A percentile compares a stretch with the other conserved stretches of the same genome.
Conservation (phyloP, 306 rosid genomes). For the Vigna hirtella region DNA sequence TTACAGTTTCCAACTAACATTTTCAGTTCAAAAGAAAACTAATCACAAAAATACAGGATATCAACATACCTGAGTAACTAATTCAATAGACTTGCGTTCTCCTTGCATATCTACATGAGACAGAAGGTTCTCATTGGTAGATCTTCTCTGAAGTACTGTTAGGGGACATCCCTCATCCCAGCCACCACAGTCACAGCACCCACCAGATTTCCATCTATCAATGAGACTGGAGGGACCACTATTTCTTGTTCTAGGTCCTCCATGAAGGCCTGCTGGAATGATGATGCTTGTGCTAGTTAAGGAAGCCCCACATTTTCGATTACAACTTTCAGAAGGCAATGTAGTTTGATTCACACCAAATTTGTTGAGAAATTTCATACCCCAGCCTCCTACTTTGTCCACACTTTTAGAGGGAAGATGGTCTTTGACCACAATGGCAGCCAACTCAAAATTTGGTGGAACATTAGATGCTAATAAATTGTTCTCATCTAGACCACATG, state of each 20-base stretch:
- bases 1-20: background rate
- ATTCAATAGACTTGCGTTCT: background rate
- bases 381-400: conserved; percentile 23
- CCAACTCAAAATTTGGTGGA: conserved; percentile 23
- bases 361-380: conserved; percentile 18
- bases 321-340: conserved; percentile 3
- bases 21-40: background rate
- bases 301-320: background rate
- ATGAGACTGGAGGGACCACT: conserved; percentile 15
- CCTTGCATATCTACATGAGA: background rate
- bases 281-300: conserved; percentile 1
- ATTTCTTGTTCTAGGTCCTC: conserved; percentile 6
- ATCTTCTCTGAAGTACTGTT: conserved; percentile 13
- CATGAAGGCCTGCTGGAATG: conserved; percentile 27
- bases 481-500: background rate
- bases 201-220: conserved; percentile 30
- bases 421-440: conserved; percentile 20
- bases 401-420: background rate
- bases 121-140: background rate
- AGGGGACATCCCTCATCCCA: conserved; percentile 31
- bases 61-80: conserved; percentile 12
- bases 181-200: conserved; percentile 21
- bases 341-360: conserved; percentile 11
- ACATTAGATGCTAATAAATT: background rate
- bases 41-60: background rate